A percentile compares a stretch with the other conserved stretches of the same genome.
Conservation (phyloP, 495 filamentous ascomycete species). For the Chaetomium cochliodes region DNA sequence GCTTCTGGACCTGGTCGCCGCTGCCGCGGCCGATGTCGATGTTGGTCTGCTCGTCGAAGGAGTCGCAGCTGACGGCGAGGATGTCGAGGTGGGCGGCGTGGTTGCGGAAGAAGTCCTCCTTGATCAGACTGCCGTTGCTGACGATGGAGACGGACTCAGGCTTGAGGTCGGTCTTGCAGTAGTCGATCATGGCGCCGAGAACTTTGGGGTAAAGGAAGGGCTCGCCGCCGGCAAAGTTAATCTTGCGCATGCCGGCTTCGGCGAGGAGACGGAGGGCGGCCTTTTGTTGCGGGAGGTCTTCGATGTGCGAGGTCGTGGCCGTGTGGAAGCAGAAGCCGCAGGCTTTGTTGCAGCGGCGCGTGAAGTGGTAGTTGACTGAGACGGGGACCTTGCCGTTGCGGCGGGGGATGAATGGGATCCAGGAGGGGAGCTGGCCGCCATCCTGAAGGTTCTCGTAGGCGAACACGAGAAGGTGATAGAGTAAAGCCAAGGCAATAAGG, state of each 20-base stretch:
- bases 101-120: slow-evolving; percentile 35
- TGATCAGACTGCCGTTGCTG: slow-evolving; percentile 25
- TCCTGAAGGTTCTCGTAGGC: background rate
- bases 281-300: slow-evolving; percentile 41
- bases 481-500: background rate
- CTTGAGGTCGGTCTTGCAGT: slow-evolving; percentile 51
- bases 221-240: slow-evolving; percentile 62
- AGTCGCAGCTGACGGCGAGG: slow-evolving; percentile 57
- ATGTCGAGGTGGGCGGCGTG: slow-evolving; percentile 53
- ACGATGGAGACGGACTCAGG: slow-evolving; percentile 36
- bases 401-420: background rate
- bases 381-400: slow-evolving; percentile 34
- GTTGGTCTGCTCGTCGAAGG: slow-evolving; percentile 55
- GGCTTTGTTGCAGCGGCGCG: slow-evolving; percentile 51
- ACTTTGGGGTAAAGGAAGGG: slow-evolving; percentile 55
- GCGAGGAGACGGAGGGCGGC: slow-evolving; percentile 47
- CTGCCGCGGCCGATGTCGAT: slow-evolving; percentile 52
- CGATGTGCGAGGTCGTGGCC: slow-evolving; percentile 39
- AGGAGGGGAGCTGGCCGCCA: background rate
- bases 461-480: background rate
- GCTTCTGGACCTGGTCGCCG: slow-evolving; percentile 45
- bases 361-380: slow-evolving; percentile 53
- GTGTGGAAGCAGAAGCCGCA: slow-evolving; percentile 63
- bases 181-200: slow-evolving; percentile 48
- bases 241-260: slow-evolving; percentile 56